Percentiles rank a stretch among this genome's conserved stretches.
These are phyloP conservation scores for Globisporangium nodosum DNA, from an alignment of 352 stramenopile genomes.

Conservation along the genomic window DNA sequence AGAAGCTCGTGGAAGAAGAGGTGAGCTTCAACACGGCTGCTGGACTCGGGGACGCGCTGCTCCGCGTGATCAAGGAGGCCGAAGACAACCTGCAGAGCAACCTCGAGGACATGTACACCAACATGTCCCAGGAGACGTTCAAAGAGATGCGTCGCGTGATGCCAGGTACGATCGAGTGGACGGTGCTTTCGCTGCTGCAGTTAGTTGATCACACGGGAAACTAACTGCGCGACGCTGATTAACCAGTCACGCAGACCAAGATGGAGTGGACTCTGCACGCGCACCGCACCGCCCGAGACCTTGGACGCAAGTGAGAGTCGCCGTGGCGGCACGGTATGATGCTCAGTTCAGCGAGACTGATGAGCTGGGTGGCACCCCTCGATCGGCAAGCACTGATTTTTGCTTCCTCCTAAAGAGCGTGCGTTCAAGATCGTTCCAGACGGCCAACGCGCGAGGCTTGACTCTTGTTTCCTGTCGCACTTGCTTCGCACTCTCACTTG, in stretches of 20 bases:
- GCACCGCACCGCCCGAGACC: slow-evolving; percentile 74
- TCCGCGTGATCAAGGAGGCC: slow-evolving; percentile 69
- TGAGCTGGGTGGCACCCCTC: not conserved
- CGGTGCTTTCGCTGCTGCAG: no score
- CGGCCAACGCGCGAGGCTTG: not conserved
- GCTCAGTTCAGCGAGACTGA: not conserved
- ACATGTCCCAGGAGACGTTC: slow-evolving; percentile 93
- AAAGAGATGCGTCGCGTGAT: slow-evolving; percentile 94
- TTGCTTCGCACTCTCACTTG: not conserved
- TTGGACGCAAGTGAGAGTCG: slow-evolving; percentile 51
- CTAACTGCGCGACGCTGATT: not conserved
- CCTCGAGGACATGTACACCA: slow-evolving; percentile 93
- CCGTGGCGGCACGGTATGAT: not conserved
- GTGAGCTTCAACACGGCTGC: slow-evolving; percentile 33
- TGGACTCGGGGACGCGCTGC: slow-evolving; percentile 55
- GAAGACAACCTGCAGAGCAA: slow-evolving; percentile 86
- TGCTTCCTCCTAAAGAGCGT: not conserved
- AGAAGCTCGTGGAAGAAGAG: slow-evolving; percentile 63
- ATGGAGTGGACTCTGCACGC: slow-evolving; percentile 87
- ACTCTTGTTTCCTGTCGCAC: not conserved
- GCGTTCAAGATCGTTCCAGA: not conserved
- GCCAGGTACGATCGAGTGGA: slow-evolving; percentile 40
- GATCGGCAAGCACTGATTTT: not conserved
- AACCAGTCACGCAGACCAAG: slow-evolving; percentile 78
- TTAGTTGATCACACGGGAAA: not conserved